These are phyloP conservation scores for Strobilomyces dryophilus DNA, from an alignment of 768 basidiomycete genomes.

Conservation along the genomic window DNA sequence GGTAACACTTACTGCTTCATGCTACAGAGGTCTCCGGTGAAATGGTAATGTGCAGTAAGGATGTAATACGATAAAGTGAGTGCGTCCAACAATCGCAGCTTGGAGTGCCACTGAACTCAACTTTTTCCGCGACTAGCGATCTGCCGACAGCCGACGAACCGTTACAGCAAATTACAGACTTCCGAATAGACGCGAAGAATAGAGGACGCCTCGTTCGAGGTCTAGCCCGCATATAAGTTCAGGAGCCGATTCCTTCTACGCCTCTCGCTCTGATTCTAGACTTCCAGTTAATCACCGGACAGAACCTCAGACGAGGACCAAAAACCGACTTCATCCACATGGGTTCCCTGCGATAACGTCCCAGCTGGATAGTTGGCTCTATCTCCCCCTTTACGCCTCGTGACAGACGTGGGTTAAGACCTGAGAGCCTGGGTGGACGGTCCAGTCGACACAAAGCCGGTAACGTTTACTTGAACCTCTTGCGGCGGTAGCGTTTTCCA, in stretches of 20 bases:
- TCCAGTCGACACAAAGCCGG: not conserved
- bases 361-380: not conserved
- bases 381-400: slow-evolving; percentile 6
- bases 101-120: not conserved
- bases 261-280: not conserved
- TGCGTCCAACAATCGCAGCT: slow-evolving; percentile 1
- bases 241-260: not conserved
- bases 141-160: slow-evolving; percentile 1
- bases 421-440: not conserved
- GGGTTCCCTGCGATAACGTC: not conserved
- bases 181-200: not conserved
- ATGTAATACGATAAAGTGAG: slow-evolving; percentile 1
- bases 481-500: not conserved
- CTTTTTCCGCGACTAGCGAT: slow-evolving; percentile 1
- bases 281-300: not conserved
- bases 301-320: not conserved
- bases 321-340: not conserved
- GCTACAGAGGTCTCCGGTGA: not conserved
- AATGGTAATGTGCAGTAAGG: slow-evolving; percentile 11
- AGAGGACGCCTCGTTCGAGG: not conserved
- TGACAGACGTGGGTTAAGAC: not conserved
- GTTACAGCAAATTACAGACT: slow-evolving; percentile 2
- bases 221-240: not conserved
- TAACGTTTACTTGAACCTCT: slow-evolving; percentile 3
- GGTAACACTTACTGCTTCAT: not conserved